A percentile compares a stretch with the other conserved stretches of the same genome.
phyloP scores from a whole-genome alignment of 140 eudicot genomes.

The Bidens hawaiensis region DNA sequence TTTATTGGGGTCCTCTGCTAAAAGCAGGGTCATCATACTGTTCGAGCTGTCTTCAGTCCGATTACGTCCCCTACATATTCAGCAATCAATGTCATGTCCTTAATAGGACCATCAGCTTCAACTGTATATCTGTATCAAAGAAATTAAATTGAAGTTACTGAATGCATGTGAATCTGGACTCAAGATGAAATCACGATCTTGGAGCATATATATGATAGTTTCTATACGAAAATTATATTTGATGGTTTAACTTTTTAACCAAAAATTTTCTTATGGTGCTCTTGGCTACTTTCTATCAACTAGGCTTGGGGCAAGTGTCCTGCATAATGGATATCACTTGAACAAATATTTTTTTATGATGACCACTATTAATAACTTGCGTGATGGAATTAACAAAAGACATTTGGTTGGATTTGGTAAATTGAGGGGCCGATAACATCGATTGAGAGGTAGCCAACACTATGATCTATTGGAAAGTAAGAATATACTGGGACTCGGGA shows the following conservation, averaged over 20 bases:
- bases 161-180: not conserved
- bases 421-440: no score
- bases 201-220: not conserved
- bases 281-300: not conserved
- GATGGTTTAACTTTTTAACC: no score
- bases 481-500: not conserved
- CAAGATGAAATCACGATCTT: not conserved
- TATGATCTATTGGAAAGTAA: not conserved
- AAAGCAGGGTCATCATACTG: constrained; percentile 78
- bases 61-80: constrained; percentile 78
- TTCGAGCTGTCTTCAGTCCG: constrained; percentile 63
- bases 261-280: no score
- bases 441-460: no score
- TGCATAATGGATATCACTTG: not conserved
- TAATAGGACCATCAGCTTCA: constrained; percentile 68
- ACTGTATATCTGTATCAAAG: constrained; percentile 52
- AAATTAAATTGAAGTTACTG: not conserved
- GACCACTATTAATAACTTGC: no score
- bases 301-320: no score
- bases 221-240: not conserved
- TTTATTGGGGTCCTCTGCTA: constrained; percentile 44
- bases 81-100: constrained; percentile 58
- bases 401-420: not conserved
- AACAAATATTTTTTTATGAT: no score
- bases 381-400: not conserved